Base-by-base conservation (phyloP, 441 rosid genomes). In the Pelargonium cotyledonis region DNA sequence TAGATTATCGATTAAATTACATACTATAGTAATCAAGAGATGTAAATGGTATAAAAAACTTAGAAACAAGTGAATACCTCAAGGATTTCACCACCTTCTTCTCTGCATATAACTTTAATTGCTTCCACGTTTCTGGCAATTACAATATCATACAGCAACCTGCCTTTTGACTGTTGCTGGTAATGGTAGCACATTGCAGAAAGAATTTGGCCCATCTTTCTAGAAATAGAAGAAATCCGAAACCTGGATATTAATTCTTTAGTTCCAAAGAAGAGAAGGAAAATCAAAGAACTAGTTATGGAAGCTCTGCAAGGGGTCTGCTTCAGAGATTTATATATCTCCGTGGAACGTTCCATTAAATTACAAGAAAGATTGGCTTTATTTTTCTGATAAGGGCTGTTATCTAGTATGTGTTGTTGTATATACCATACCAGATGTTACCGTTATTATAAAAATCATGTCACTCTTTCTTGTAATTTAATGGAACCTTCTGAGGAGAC, bases 111-210 rank as follows among this genome's bases (percentile, higher is more conserved):
- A 66, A 77, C 70, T 76, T 57, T 82, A 68, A 84, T 78, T 69
- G 77, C 84, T 8, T 85, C 83, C 8, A 70, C 68, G 69, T 87
- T 74, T 57, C 80, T 81, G 68, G 80, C 10, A 46, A 8, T 46
- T 16, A 81, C 86, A 19, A 79, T 70, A 26, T 81, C 83, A 70
- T 76, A 69, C 44, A 85, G 76, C 76, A 81, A 31, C 72, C 82
- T 81, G 67, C 78, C 92, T 70, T 81, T 84, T 55, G 92, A 81
- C 75, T 78, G 82, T 60, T 55, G 61, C 8, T 65, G 75, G 64
- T 75, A 83, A n/a, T 55, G 61, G 61, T 55, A 55, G 29, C 79
- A 70, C 87, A 79, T 83, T 15, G 77, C 38, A 67, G 68, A 77
- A 70, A 81, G 72, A 58, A 53, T 75, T 73, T 84, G 88, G 43